Percentiles rank a stretch among this genome's conserved stretches.
These are phyloP conservation scores for Leccinum fibrillosum DNA, from an alignment of 768 basidiomycete species.

Conservation along the genomic window DNA sequence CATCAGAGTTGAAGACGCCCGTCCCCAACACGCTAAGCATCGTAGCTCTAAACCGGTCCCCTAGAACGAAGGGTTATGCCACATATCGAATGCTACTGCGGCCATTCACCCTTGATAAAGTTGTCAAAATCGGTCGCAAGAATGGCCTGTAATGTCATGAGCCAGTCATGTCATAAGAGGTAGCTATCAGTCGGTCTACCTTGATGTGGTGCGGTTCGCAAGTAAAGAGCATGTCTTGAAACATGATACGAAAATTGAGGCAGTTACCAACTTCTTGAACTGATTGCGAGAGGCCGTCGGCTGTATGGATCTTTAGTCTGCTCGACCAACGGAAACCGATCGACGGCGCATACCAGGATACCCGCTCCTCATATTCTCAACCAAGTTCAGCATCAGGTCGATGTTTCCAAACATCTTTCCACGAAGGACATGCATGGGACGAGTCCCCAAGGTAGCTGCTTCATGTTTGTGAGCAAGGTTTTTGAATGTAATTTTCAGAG, in stretches of 20 bases:
- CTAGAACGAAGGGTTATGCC: background rate
- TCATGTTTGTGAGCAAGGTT: slow-evolving; percentile 30
- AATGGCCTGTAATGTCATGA: slow-evolving; percentile 31
- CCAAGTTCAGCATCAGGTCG: slow-evolving; percentile 38
- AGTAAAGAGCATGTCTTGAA: slow-evolving; percentile 46
- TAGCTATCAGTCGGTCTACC: slow-evolving; percentile 2
- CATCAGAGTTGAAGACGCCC: slow-evolving; percentile 70
- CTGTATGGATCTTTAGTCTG: slow-evolving; percentile 23
- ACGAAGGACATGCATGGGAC: slow-evolving; percentile 35
- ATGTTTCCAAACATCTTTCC: slow-evolving; percentile 46
- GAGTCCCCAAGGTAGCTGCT: slow-evolving; percentile 46
- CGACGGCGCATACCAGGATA: slow-evolving; percentile 45
- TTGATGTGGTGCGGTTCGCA: slow-evolving; percentile 55
- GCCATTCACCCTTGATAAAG: slow-evolving; percentile 50
- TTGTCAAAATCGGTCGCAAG: slow-evolving; percentile 57
- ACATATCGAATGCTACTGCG: background rate
- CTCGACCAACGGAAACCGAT: background rate
- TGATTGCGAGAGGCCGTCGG: slow-evolving; percentile 39
- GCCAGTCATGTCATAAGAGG: background rate
- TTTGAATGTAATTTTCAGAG: slow-evolving; percentile 30
- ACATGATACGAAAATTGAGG: slow-evolving; percentile 45
- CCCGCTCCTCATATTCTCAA: slow-evolving; percentile 37
- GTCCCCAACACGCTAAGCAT: slow-evolving; percentile 53
- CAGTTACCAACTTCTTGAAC: slow-evolving; percentile 39
- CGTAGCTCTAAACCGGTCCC: slow-evolving; percentile 37